phyloP scores from a whole-genome alignment of 1,139 yeast species.

The Taiozyma onychis region DNA sequence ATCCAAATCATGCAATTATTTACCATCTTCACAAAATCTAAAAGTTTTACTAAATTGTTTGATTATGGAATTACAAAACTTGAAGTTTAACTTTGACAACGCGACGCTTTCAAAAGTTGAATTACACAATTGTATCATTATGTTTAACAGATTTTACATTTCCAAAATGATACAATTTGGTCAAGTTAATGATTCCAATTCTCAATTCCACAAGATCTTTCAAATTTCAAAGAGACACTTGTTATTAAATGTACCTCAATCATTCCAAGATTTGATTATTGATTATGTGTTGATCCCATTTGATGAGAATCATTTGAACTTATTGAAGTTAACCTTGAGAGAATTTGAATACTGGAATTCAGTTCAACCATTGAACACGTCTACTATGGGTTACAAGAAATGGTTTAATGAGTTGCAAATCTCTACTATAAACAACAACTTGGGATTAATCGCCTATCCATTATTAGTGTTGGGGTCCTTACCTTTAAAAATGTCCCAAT shows the following conservation, averaged over 20 bases:
- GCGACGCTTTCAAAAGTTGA: constrained; percentile 9
- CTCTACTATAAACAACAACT: constrained; percentile 15
- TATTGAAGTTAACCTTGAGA: constrained; percentile 16
- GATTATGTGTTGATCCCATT: constrained; percentile 14
- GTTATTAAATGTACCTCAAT: constrained; percentile 16
- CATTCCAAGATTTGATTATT: constrained; percentile 19
- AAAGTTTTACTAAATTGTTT: constrained; percentile 4
- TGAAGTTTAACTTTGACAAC: constrained; percentile 11
- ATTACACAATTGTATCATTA: constrained; percentile 21
- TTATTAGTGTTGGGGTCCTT: constrained; percentile 16
- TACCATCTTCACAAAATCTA: constrained; percentile 6
- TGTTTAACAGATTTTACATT: constrained; percentile 18
- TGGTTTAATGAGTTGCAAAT: constrained; percentile 8
- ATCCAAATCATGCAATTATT: constrained; percentile 5
- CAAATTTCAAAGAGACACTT: constrained; percentile 14
- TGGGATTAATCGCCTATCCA: constrained; percentile 19
- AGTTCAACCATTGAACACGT: constrained; percentile 3
- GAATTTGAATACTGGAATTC: constrained; percentile 16
- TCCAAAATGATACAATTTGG: constrained; percentile 8
- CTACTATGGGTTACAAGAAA: background rate
- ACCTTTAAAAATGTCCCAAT: constrained; percentile 10
- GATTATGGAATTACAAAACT: constrained; percentile 17
- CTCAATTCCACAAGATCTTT: constrained; percentile 9
- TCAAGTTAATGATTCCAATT: background rate
- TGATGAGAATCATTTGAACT: constrained; percentile 8